Conservation (phyloP, 805 yeast genomes). For the Candida sakaeoensis region DNA sequence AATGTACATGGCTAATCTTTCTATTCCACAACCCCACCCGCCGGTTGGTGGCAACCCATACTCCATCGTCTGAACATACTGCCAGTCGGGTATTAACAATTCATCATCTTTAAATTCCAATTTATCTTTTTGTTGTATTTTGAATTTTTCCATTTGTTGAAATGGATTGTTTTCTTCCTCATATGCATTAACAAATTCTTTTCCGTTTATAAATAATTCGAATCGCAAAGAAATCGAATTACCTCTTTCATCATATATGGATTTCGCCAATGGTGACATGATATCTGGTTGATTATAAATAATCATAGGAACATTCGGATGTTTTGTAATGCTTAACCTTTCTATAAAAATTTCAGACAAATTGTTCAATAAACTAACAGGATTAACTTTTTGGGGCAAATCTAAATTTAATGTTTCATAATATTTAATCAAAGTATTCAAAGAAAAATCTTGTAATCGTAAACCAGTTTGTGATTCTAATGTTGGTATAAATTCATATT, state of each 20-base stretch:
- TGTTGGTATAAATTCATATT: conserved; percentile 64
- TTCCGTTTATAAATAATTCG: conserved; percentile 76
- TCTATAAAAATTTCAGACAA: conserved; percentile 64
- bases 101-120: conserved; percentile 54
- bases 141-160: conserved; percentile 62
- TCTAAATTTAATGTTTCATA: conserved; percentile 33
- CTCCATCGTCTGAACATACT: conserved; percentile 73
- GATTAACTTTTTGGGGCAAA: conserved; percentile 40
- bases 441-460: conserved; percentile 45
- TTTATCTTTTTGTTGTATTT: conserved; percentile 50
- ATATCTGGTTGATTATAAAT: conserved; percentile 79
- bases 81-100: conserved; percentile 64
- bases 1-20: conserved; percentile 78
- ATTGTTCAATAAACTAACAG: conserved; percentile 61
- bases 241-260: conserved; percentile 30
- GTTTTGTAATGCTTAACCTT: conserved; percentile 42
- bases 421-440: conserved; percentile 39
- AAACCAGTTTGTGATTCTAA: conserved; percentile 53
- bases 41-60: conserved; percentile 97
- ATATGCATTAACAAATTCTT: conserved; percentile 87
- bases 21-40: conserved; percentile 97
- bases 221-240: conserved; percentile 63
- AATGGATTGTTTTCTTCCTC: conserved; percentile 94
- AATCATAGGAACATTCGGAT: conserved; percentile 54
- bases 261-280: conserved; percentile 86